Evolutionary conservation across 108 stramenopile genomes (phyloP).

Genomic region (Schizochytrium sp.): DNA sequence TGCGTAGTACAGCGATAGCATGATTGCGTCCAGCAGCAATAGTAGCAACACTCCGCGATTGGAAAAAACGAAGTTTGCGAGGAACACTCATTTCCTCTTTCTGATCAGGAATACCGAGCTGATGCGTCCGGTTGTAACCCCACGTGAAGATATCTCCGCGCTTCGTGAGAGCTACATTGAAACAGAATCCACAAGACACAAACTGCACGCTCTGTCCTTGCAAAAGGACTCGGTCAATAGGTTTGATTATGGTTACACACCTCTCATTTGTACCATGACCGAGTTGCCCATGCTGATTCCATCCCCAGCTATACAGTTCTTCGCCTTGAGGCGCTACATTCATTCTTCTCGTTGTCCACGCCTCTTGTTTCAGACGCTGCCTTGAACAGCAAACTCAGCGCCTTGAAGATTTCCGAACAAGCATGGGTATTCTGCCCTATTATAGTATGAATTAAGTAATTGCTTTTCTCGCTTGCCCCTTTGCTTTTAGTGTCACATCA

Average conservation of each 20-base stretch:
- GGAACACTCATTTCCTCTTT: background rate
- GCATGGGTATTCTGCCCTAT: too few relatives aligned
- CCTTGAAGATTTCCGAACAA: too few relatives aligned
- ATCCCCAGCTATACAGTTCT: conserved; percentile 27
- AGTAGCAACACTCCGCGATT: background rate
- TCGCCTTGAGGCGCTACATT: background rate
- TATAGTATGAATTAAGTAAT: too few relatives aligned
- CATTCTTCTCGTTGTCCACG: background rate
- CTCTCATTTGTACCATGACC: conserved; percentile 19
- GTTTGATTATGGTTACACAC: background rate
- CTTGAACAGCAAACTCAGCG: too few relatives aligned
- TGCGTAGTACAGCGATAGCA: conserved; percentile 23
- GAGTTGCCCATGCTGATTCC: background rate
- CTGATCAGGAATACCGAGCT: background rate
- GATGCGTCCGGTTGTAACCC: background rate
- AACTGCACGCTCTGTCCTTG: background rate
- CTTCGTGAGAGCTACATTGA: background rate
- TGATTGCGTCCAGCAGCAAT: conserved; percentile 25
- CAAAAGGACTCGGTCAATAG: conserved; percentile 40
- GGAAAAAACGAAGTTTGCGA: conserved; percentile 32
- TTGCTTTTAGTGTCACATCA: too few relatives aligned
- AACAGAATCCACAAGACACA: conserved; percentile 43
- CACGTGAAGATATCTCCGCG: background rate
- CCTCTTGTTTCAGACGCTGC: too few relatives aligned
- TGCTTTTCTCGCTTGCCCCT: too few relatives aligned